A percentile compares a stretch with the other conserved stretches of the same genome.
Evolutionary conservation across 768 basidiomycete species (phyloP).

Genomic region (Jaapia argillacea): DNA sequence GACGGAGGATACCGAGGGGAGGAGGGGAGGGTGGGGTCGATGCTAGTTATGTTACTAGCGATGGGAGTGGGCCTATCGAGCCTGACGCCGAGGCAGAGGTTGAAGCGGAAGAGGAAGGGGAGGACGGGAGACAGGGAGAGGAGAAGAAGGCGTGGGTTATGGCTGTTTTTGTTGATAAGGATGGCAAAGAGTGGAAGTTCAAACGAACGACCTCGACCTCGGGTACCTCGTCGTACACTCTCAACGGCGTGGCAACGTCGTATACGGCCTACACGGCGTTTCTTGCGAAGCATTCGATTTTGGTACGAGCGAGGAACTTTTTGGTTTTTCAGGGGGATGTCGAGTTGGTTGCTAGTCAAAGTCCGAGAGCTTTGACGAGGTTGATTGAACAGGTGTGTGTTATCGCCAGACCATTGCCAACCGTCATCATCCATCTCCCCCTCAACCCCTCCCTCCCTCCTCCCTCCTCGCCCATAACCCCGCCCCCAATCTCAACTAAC

Average conservation of each 20-base stretch:
- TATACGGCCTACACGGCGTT: constrained; percentile 86
- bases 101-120: constrained; percentile 42
- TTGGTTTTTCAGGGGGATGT: constrained; percentile 99
- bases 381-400: constrained; percentile 96
- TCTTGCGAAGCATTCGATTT: constrained; percentile 83
- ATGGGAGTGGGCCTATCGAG: no score
- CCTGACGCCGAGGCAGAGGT: no score
- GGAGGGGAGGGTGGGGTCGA: constrained; percentile 26
- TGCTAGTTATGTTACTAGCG: constrained; percentile 23
- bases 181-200: constrained; percentile 81
- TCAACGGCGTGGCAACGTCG: constrained; percentile 74
- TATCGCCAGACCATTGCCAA: no score
- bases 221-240: constrained; percentile 84
- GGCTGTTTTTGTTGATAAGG: constrained; percentile 75
- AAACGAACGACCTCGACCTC: constrained; percentile 84
- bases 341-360: constrained; percentile 94
- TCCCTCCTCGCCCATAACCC: no score
- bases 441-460: no score
- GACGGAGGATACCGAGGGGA: constrained; percentile 53
- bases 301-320: constrained; percentile 99
- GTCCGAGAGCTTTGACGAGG: constrained; percentile 77
- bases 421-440: no score
- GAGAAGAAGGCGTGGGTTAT: constrained; percentile 95
- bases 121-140: constrained; percentile 77
- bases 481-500: no score